Evolutionary conservation across 768 basidiomycete species (phyloP), one percentile per base, ranked within the genome.

Genomic region (Leccinum truebloodii): DNA sequence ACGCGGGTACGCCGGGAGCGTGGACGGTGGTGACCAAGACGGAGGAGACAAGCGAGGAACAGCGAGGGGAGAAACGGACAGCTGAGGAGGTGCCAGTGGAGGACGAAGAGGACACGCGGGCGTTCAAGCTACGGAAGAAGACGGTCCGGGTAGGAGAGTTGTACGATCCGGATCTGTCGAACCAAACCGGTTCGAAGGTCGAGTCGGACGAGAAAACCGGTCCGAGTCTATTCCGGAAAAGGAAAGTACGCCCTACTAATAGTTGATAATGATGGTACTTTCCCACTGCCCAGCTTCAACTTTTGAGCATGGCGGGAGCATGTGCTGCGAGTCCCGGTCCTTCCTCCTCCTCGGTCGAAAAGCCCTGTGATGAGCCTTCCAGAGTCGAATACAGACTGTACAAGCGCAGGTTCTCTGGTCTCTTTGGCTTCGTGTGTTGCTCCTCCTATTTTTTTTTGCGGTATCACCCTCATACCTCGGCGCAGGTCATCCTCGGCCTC

Each of bases 61-160:
- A 9, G 63, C 58, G 71, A 2, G 59, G 62, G 16, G 80, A 61
- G 75, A 77, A 65, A 75, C 78, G 59, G 73, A 75, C 39, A 64
- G 73, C n/a, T 26, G 58, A 67, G 71, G 22, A 70, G 49, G 80
- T 77, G 9, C 30, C 30, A 26, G 80, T 78, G 39, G 87, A 86
- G 44, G 85, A 54, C 13, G 52, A 87, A 57, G 79, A 80, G 20
- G 79, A 79, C 48, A 72, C 73, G 10, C 83, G 87, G 4, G 73
- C 77, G 30, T 92, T 86, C 78, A 90, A 88, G 72, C 68, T 92
- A 61, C 80, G 85, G 62, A 87, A 84, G 78, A 88, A 86, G 76
- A 85, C 80, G 0, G 70, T 83, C 49, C 75, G 72, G 1, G 73
- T 92, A 12, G 92, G 89, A 13, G 88, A 92, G 65, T 83, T 91